These are phyloP conservation scores for Pythium utonaiense DNA, from an alignment of 352 stramenopile species.

Conservation along the genomic window DNA sequence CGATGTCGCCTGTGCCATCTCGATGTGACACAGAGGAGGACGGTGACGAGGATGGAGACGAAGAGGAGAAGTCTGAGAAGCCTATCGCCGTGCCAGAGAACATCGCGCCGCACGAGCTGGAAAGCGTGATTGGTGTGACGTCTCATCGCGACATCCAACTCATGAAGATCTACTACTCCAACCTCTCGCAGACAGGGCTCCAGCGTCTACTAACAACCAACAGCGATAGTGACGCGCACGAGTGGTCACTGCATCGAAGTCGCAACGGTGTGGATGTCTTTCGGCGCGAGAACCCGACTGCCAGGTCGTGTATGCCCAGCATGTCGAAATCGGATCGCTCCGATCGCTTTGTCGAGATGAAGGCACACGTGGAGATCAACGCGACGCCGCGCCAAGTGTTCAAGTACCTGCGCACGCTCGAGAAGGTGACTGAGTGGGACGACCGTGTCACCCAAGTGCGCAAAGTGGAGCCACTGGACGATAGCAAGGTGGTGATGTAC, in stretches of 20 bases:
- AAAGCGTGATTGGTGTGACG: constrained; percentile 53
- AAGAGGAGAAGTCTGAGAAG: background rate
- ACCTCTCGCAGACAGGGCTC: constrained; percentile 54
- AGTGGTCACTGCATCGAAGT: constrained; percentile 54
- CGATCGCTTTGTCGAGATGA: constrained; percentile 73
- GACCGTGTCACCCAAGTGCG: constrained; percentile 32
- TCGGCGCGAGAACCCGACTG: constrained; percentile 13
- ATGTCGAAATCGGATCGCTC: constrained; percentile 31
- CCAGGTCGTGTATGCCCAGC: constrained; percentile 13
- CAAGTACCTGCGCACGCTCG: constrained; percentile 46
- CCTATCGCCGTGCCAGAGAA: constrained; percentile 2
- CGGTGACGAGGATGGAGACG: no score
- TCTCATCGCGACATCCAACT: constrained; percentile 64
- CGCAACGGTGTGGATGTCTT: constrained; percentile 26
- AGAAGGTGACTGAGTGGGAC: constrained; percentile 40
- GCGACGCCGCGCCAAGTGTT: constrained; percentile 48
- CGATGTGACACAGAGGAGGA: constrained; percentile 19
- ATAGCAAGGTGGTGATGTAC: constrained; percentile 61
- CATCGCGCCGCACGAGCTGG: constrained; percentile 48
- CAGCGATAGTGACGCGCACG: constrained; percentile 22
- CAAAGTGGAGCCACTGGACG: constrained; percentile 66
- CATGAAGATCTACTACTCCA: constrained; percentile 74
- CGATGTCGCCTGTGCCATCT: constrained; percentile 18
- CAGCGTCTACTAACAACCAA: constrained; percentile 46
- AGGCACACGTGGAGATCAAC: constrained; percentile 48